phyloP scores from a whole-genome alignment of 345 rosid species.

The Reutealis trisperma region DNA sequence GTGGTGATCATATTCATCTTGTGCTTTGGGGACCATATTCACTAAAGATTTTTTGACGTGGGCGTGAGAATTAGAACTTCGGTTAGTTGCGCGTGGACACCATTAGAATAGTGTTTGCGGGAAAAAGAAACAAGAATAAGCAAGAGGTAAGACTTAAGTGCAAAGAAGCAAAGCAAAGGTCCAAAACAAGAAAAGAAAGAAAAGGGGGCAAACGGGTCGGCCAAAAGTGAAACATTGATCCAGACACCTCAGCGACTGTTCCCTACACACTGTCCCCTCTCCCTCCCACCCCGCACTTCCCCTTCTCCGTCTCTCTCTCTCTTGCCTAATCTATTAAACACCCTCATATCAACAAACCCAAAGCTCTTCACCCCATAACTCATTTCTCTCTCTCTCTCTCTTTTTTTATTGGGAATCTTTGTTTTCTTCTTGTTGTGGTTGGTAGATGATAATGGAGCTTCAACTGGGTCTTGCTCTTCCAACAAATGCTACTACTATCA shows the following conservation, averaged over 20 bases:
- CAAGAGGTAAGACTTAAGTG: too few relatives aligned
- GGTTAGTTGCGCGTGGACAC: too few relatives aligned
- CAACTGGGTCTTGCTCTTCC: constrained; percentile 48
- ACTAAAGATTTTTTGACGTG: too few relatives aligned
- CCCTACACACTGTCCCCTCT: constrained; percentile 26
- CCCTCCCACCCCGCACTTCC: constrained; percentile 6
- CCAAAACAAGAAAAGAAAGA: background rate
- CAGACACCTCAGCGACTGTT: constrained; percentile 20
- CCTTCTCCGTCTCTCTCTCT: background rate
- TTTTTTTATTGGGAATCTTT: background rate
- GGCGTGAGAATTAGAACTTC: too few relatives aligned
- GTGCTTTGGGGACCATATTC: too few relatives aligned
- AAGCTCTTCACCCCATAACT: background rate
- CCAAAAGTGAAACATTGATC: constrained; percentile 20
- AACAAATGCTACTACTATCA: background rate
- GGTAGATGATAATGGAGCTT: constrained; percentile 37
- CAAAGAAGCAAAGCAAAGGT: too few relatives aligned
- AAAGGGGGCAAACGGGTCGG: constrained; percentile 36
- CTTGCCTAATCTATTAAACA: background rate
- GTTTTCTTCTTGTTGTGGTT: constrained; percentile 16
- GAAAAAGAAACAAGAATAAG: too few relatives aligned
- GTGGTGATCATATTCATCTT: too few relatives aligned
- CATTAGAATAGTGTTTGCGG: too few relatives aligned
- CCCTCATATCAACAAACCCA: constrained; percentile 18
- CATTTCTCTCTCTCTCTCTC: background rate